Percentiles rank a stretch among this genome's conserved stretches.
Evolutionary conservation across 345 rosid genomes (phyloP).

Genomic region (Aurinia saxatilis): DNA sequence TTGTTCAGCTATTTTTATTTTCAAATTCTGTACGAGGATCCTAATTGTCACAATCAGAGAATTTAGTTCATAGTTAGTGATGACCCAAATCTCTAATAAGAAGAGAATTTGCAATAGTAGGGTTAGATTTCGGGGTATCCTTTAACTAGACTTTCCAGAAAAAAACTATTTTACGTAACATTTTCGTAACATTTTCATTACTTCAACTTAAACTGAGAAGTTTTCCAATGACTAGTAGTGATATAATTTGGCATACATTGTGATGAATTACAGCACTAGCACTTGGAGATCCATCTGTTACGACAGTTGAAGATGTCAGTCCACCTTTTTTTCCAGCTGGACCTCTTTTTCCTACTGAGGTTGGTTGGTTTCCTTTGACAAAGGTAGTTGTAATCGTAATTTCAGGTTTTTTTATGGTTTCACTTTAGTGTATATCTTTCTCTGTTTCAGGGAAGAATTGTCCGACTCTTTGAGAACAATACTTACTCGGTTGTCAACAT

Average conservation of each 20-base stretch:
- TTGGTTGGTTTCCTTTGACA: constrained; percentile 18
- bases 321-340: constrained; percentile 75
- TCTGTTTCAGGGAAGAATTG: constrained; percentile 64
- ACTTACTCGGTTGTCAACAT: constrained; percentile 91
- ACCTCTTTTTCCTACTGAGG: constrained; percentile 85
- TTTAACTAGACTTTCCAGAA: not conserved
- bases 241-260: not conserved
- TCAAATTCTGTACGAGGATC: not conserved
- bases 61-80: not conserved
- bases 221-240: not conserved
- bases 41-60: not conserved
- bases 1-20: constrained; percentile 28
- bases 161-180: not conserved
- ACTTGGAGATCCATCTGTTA: constrained; percentile 70
- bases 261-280: constrained; percentile 52
- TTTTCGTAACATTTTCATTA: not conserved
- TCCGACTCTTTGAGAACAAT: constrained; percentile 71
- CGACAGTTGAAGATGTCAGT: constrained; percentile 67
- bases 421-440: not conserved
- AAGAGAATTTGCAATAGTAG: not conserved
- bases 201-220: not conserved
- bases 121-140: not conserved
- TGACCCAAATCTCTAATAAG: not conserved
- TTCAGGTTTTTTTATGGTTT: not conserved
- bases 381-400: not conserved